Evolutionary conservation across 768 basidiomycete genomes (phyloP), one percentile per base, ranked within the genome.

Genomic region (Mycena metata): DNA sequence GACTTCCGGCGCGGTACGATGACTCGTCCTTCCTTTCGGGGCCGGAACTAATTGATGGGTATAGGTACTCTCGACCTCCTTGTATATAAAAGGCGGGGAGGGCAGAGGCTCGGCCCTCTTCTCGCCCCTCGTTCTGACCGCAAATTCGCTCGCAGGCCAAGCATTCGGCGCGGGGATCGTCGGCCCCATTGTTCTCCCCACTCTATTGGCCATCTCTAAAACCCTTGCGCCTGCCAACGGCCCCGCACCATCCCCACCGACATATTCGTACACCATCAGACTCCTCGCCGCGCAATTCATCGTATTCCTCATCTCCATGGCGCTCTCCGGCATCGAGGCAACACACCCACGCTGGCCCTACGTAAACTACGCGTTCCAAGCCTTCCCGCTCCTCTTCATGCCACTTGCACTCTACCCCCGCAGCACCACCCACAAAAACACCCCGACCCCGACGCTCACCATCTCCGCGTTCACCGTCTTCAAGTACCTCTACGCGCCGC

Each of bases 301-400:
- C 45, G 60, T 70, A 0, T 60, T 70, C 42, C 11, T 41, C 30
- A 11, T 63, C 35, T 58, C 64, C 0, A 46, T 16, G 42, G 23
- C n/a, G 17, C 55, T 70, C 23, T 39, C 60, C 35, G 16, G 21
- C 17, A 10, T 70, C 36, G 60, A 60, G 17, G 8, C 56, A 2
- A 58, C 39, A 12, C 3, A 39, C 26, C 11, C 42, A 0, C 7
- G 5, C 39, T 70, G 69, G 69, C 2, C 11, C 0, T 59, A 66
- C 43, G 45, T 52, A 7, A 66, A 70, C 56, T 70, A 66, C 35
- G 50, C 36, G 2, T 70, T 63, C 45, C 64, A 66, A 23, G 47
- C 11, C 42, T 70, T 70, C 55, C 69, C 69, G 0, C 41, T 70
- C 7, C 36, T 70, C n/a, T 70, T 30, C 30, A 3, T 30, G 64